Percentiles rank a stretch among this genome's conserved stretches.
Conservation (phyloP, 495 filamentous ascomycete species). For the Emericellopsis terricola region DNA sequence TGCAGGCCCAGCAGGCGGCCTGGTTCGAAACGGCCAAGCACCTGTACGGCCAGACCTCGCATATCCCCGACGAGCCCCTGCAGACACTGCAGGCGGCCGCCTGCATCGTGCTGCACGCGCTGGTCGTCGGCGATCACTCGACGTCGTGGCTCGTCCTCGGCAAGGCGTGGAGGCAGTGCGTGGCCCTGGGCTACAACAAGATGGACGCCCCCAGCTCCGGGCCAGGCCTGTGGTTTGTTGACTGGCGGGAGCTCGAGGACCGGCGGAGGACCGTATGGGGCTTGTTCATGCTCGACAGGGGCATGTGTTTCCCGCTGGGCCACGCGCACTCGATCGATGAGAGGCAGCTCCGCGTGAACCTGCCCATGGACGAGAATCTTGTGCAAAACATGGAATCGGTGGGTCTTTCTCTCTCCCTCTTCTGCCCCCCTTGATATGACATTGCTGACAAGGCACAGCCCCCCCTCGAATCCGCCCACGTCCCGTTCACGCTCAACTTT, state of each 20-base stretch:
- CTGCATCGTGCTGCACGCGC: neutral
- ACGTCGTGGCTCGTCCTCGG: neutral
- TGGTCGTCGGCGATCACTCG: neutral
- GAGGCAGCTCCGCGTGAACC: neutral
- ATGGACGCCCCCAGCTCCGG: too few species aligned
- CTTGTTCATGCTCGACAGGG: conserved; percentile 1
- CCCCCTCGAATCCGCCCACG: neutral
- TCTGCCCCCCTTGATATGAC: too few species aligned
- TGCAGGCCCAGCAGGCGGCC: too few species aligned
- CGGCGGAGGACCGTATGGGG: neutral
- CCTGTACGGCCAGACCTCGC: too few species aligned
- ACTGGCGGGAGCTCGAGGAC: conserved; percentile 1
- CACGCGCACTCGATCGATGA: conserved; percentile 1
- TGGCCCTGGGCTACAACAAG: neutral
- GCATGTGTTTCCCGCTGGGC: conserved; percentile 1
- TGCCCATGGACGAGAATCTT: conserved; percentile 1
- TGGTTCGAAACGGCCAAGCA: too few species aligned
- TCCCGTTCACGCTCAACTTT: neutral
- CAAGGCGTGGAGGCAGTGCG: neutral
- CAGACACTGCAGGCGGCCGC: conserved; percentile 1
- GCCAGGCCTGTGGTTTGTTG: neutral
- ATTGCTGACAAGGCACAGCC: too few species aligned
- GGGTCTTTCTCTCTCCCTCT: too few species aligned
- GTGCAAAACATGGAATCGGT: neutral
- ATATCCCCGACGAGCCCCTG: too few species aligned